A percentile compares a stretch with the other conserved stretches of the same genome.
phyloP scores from a whole-genome alignment of 2,329 filamentous ascomycete genomes.

The Pseudogymnoascus sp. region DNA sequence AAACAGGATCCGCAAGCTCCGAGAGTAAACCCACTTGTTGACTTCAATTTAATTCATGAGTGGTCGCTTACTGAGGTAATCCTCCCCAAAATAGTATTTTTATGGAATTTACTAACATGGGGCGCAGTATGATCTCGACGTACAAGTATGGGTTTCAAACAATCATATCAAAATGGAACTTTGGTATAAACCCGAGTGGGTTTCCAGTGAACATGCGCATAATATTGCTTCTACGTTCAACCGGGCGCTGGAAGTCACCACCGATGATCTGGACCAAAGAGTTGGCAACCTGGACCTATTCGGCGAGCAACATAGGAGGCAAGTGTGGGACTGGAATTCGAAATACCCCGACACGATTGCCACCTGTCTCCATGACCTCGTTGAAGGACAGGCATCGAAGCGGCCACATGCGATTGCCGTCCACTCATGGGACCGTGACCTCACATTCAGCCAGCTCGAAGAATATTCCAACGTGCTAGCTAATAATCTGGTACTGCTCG shows the following conservation, averaged over 20 bases:
- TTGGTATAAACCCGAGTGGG: conserved; percentile 35
- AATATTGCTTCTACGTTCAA: conserved; percentile 34
- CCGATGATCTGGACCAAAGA: conserved; percentile 12
- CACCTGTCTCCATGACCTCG: neutral
- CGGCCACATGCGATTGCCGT: neutral
- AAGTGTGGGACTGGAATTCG: conserved; percentile 10
- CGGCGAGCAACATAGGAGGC: conserved; percentile 1
- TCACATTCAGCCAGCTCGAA: conserved; percentile 7
- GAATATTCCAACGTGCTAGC: neutral
- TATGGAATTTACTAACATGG: conserved; percentile 10
- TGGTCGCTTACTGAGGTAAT: neutral
- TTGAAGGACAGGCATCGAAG: neutral
- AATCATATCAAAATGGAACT: conserved; percentile 30
- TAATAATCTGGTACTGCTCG: conserved; percentile 7
- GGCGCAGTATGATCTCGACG: neutral
- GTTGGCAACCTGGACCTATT: conserved; percentile 14
- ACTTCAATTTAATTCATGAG: neutral
- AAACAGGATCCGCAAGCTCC: neutral
- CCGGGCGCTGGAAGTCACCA: conserved; percentile 29
- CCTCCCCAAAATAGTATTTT: neutral
- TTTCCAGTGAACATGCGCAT: conserved; percentile 33
- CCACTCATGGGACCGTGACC: conserved; percentile 5
- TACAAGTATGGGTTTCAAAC: conserved; percentile 15
- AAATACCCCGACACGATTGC: conserved; percentile 6
- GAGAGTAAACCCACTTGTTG: neutral